Evolutionary conservation across 208 protist species (phyloP).

Genomic region (Herpetomonas muscarum): DNA sequence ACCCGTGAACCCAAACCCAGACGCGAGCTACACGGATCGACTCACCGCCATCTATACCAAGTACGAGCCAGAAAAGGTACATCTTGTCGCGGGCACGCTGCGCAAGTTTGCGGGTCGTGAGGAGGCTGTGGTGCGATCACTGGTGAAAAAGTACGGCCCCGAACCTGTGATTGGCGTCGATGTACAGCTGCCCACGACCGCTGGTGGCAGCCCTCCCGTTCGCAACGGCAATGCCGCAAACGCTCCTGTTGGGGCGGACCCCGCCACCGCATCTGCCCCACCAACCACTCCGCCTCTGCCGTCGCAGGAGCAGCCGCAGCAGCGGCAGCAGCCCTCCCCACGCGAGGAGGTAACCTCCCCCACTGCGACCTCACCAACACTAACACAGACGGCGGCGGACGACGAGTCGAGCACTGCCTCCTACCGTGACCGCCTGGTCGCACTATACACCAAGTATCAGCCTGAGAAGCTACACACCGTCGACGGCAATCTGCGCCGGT

Average conservation of each 20-base stretch:
- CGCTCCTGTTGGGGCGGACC: neutral
- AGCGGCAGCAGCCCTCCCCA: neutral
- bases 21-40: slow-evolving; percentile 33
- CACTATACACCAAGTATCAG: slow-evolving; percentile 49
- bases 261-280: neutral
- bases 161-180: slow-evolving; percentile 26
- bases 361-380: too few relatives aligned
- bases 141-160: slow-evolving; percentile 69
- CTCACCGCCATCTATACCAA: slow-evolving; percentile 51
- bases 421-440: slow-evolving; percentile 44
- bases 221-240: neutral
- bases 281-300: neutral
- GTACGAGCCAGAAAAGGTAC: slow-evolving; percentile 53
- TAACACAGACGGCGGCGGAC: too few relatives aligned
- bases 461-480: slow-evolving; percentile 43
- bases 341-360: too few relatives aligned
- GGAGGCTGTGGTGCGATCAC: slow-evolving; percentile 45
- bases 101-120: slow-evolving; percentile 56
- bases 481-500: slow-evolving; percentile 37
- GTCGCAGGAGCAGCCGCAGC: neutral
- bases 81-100: slow-evolving; percentile 49
- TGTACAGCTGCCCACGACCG: neutral
- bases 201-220: slow-evolving; percentile 12
- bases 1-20: too few relatives aligned
- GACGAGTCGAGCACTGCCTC: neutral